Evolutionary conservation across 1,284 basidiomycete species (phyloP).

Genomic region (Stereum hirsutum): DNA sequence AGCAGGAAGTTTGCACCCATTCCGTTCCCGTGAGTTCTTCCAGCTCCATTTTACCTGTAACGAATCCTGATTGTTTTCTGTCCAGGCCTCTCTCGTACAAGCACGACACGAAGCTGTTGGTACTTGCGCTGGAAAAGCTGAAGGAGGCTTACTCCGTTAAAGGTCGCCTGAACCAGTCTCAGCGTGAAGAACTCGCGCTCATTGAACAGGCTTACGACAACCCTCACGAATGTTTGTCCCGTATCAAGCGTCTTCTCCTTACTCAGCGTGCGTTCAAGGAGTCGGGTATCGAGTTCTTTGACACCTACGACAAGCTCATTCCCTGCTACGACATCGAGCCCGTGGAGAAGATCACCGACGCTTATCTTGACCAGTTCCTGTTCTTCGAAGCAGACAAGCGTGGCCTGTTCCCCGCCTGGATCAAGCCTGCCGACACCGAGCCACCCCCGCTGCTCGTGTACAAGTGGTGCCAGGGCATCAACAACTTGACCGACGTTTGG

Average conservation of each 20-base stretch:
- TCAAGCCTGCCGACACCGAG: slow-evolving; percentile 94
- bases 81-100: slow-evolving; percentile 87
- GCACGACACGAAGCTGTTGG: slow-evolving; percentile 94
- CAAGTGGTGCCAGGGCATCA: slow-evolving; percentile 95
- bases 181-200: slow-evolving; percentile 91
- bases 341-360: slow-evolving; percentile 97
- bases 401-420: slow-evolving; percentile 94
- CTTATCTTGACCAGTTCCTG: slow-evolving; percentile 88
- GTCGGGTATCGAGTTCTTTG: slow-evolving; percentile 90
- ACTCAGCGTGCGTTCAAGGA: slow-evolving; percentile 98
- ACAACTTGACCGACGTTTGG: slow-evolving; percentile 92
- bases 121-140: slow-evolving; percentile 90
- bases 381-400: slow-evolving; percentile 96
- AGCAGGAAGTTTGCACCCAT: slow-evolving; percentile 95
- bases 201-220: slow-evolving; percentile 97
- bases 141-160: slow-evolving; percentile 99
- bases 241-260: slow-evolving; percentile 91
- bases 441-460: slow-evolving; percentile 94
- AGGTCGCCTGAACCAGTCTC: slow-evolving; percentile 91
- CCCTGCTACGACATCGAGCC: slow-evolving; percentile 98
- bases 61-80: slow-evolving; percentile 7
- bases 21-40: slow-evolving; percentile 75
- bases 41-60: neutral
- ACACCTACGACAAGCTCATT: slow-evolving; percentile 95
- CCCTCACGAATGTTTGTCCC: slow-evolving; percentile 88